phyloP scores from a whole-genome alignment of 805 yeast genomes.

The Wickerhamomyces bovis region DNA sequence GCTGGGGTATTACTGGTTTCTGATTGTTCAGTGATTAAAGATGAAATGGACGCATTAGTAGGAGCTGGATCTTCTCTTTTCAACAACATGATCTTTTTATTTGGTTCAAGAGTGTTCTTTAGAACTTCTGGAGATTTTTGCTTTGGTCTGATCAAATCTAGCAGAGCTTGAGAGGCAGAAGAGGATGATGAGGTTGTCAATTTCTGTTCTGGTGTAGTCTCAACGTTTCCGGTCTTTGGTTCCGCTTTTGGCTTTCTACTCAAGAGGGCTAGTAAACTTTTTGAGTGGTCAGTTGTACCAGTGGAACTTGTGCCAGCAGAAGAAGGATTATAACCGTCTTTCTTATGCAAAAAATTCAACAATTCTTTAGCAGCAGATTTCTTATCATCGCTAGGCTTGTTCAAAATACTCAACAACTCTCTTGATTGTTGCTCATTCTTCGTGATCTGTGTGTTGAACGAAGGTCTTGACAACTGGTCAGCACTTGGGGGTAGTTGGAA shows the following conservation, averaged over 20 bases:
- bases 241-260: slow-evolving; percentile 11
- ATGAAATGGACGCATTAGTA: not conserved
- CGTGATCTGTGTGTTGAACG: slow-evolving; percentile 23
- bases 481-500: slow-evolving; percentile 31
- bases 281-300: slow-evolving; percentile 12
- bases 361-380: slow-evolving; percentile 11
- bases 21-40: not conserved
- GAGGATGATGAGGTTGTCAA: not conserved
- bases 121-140: not conserved
- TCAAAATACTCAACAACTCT: slow-evolving; percentile 39
- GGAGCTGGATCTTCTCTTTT: slow-evolving; percentile 1
- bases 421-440: slow-evolving; percentile 31
- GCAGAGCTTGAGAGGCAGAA: slow-evolving; percentile 15
- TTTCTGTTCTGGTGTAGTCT: not conserved
- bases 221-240: not conserved
- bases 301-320: not conserved
- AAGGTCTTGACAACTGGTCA: slow-evolving; percentile 32
- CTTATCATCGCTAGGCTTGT: slow-evolving; percentile 20
- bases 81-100: not conserved
- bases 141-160: slow-evolving; percentile 9
- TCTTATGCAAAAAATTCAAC: slow-evolving; percentile 8
- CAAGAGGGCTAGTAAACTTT: slow-evolving; percentile 16
- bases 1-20: not conserved
- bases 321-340: slow-evolving; percentile 3
- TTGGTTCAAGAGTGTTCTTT: not conserved